Base-by-base conservation (phyloP, 306 rosid species). In the Sicyos edulis region DNA sequence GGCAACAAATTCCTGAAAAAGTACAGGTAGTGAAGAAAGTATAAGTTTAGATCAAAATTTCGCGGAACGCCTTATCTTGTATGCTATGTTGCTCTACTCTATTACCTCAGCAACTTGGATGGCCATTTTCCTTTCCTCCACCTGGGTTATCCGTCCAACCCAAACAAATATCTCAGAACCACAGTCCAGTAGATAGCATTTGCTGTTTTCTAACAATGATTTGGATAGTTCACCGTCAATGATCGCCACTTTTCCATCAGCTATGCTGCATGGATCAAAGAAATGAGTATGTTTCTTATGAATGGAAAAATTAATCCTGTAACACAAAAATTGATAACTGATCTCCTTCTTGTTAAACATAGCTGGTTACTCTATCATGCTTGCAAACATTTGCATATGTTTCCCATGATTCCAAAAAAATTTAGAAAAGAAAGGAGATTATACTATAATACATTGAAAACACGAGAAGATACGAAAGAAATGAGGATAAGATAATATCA, bases 121-220 rank as follows among this genome's bases (percentile, higher is more conserved):
- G 78, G 97, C 89, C 69, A 78, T 80, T 83, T 90, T 91, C 77
- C 97, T 89, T 79, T 85, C 91, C 75, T 95, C 96, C 53, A 95
- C 90, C 37, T 91, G 76, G 22, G 97, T 89, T 76, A 75, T 81
- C 84, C 99, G 86, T 70, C 99, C 99, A 72, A 85, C 81, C 99
- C 99, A 95, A 9, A 85, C 85, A 83, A 86, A 95, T 67, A 95
- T 86, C 83, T 91, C 95, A 70, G 89, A 57, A 65, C 96, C 92
- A 85, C 96, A 87, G 79, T 95, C 96, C 74, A 95, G 71, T 40
- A 95, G 80, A 86, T 95, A 91, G 85, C 97, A 89, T 74, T 86
- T 91, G 76, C 83, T 81, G 76, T 90, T 82, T 55, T 89, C 91
- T 26, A 95, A 83, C 71, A 95, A 78, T 42, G 84, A 91, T 83